Evolutionary conservation across 192 early-diverging fungal species (phyloP).

Genomic region (Neocallimastix lanati): DNA sequence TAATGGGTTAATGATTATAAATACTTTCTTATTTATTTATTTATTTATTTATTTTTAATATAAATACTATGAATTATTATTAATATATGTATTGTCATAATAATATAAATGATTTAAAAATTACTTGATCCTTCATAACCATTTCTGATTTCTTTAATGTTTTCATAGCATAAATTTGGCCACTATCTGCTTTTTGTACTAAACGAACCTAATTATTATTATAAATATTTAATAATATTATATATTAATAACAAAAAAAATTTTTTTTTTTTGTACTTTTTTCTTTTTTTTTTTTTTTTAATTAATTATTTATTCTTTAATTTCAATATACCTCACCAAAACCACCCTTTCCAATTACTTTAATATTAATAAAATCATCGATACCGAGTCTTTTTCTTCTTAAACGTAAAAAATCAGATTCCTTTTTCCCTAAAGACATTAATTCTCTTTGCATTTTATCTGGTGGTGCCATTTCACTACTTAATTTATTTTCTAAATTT

Average conservation of each 20-base stretch:
- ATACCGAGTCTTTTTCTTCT: conserved; percentile 66
- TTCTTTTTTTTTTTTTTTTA: too few species aligned
- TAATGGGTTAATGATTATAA: too few species aligned
- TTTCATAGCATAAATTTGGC: conserved; percentile 62
- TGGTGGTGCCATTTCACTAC: neutral
- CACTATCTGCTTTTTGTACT: conserved; percentile 92
- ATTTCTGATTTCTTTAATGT: conserved; percentile 71
- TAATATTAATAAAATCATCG: conserved; percentile 83
- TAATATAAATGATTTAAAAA: neutral
- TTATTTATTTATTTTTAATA: neutral
- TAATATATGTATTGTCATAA: neutral
- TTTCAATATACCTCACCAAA: conserved; percentile 80
- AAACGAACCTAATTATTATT: conserved; percentile 45
- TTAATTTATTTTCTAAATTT: neutral
- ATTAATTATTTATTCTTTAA: too few species aligned
- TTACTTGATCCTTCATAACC: conserved; percentile 91
- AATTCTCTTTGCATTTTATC: neutral
- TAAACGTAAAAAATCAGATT: conserved; percentile 84
- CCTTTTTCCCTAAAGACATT: conserved; percentile 67
- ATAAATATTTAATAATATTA: too few species aligned
- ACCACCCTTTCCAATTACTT: conserved; percentile 96
- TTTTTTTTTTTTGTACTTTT: too few species aligned
- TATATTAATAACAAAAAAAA: too few species aligned
- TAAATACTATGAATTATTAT: neutral
- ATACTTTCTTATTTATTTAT: neutral